Evolutionary conservation across 2,329 filamentous ascomycete species (phyloP).

Genomic region (Alternaria sp.): DNA sequence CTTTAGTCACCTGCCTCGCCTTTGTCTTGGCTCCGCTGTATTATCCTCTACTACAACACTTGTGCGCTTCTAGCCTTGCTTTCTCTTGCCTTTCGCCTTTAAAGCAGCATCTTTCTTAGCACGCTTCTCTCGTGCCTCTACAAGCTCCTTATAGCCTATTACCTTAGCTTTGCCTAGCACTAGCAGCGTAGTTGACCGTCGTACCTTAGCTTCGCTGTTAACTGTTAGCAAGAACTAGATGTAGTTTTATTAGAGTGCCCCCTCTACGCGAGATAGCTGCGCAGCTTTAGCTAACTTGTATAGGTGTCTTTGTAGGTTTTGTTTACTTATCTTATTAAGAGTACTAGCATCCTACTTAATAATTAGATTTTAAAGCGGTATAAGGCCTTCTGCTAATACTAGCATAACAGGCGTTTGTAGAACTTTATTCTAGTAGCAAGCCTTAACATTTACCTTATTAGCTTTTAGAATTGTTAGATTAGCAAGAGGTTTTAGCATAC

Average conservation of each 20-base stretch:
- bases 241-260: not conserved
- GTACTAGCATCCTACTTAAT: conserved; percentile 29
- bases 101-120: not conserved
- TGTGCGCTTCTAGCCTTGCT: not conserved
- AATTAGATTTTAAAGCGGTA: conserved; percentile 28
- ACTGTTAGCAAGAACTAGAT: not conserved
- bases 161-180: conserved; percentile 5
- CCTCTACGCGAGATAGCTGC: conserved; percentile 22
- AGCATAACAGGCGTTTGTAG: conserved; percentile 42
- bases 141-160: conserved; percentile 2
- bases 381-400: conserved; percentile 30
- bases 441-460: conserved; percentile 23
- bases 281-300: conserved; percentile 27
- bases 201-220: conserved; percentile 6
- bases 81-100: not conserved
- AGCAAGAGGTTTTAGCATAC: conserved; percentile 32
- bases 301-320: conserved; percentile 26
- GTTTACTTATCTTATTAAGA: conserved; percentile 29
- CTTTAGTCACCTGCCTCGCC: not conserved
- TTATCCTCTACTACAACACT: not conserved
- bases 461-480: conserved; percentile 28
- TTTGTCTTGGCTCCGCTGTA: not conserved
- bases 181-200: not conserved
- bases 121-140: conserved; percentile 1
- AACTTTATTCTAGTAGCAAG: conserved; percentile 28